phyloP scores from a whole-genome alignment of 2,329 filamentous ascomycete species.

The Myriangium duriaei region DNA sequence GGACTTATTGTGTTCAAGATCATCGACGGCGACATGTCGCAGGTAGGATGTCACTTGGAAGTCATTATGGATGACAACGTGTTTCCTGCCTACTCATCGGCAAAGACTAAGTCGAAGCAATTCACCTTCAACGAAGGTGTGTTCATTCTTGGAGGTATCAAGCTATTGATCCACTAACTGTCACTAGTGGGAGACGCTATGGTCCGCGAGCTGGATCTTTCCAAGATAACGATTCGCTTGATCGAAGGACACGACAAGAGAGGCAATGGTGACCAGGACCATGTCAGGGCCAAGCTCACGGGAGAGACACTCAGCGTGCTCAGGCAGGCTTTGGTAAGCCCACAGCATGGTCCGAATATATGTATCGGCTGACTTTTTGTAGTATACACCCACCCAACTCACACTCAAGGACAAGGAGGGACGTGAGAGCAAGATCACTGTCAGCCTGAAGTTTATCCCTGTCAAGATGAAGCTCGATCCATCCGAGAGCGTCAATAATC shows the following conservation, averaged over 20 bases:
- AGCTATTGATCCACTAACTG: neutral
- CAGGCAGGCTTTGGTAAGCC: constrained; percentile 68
- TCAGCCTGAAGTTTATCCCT: constrained; percentile 89
- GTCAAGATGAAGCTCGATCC: constrained; percentile 89
- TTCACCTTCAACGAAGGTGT: constrained; percentile 70
- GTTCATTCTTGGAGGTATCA: neutral
- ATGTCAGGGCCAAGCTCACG: constrained; percentile 67
- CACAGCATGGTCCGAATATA: too few relatives aligned
- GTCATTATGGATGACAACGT: constrained; percentile 89
- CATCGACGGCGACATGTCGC: constrained; percentile 73
- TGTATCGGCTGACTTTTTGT: constrained; percentile 12
- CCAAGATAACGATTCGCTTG: constrained; percentile 76
- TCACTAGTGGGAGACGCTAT: constrained; percentile 69
- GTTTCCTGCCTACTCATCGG: constrained; percentile 77
- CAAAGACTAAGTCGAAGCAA: constrained; percentile 55
- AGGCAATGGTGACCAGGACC: constrained; percentile 54
- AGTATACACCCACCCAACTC: constrained; percentile 83
- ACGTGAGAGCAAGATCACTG: constrained; percentile 63
- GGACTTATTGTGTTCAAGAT: constrained; percentile 91
- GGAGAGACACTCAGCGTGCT: constrained; percentile 80
- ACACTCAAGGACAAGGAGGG: constrained; percentile 69
- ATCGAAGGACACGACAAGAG: constrained; percentile 67
- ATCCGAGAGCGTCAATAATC: constrained; percentile 97
- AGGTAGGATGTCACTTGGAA: constrained; percentile 66
- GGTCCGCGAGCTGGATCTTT: constrained; percentile 94